Evolutionary conservation across 164 flowering plant species (phyloP).

Genomic region (Macadamia integrifolia): DNA sequence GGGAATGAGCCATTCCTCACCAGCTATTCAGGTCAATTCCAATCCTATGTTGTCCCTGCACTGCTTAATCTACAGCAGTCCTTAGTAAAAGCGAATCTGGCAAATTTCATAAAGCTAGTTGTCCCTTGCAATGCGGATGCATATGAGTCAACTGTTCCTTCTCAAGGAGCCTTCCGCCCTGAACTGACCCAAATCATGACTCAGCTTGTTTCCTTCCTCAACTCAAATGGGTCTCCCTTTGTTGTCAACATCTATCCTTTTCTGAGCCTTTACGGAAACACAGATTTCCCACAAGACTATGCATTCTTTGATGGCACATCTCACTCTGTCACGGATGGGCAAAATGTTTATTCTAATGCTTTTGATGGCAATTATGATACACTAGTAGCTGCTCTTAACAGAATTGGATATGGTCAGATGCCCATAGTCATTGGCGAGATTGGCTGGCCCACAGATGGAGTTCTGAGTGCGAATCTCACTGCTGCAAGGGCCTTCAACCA

Average conservation of each 20-base stretch:
- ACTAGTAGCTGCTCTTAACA: conserved; percentile 69
- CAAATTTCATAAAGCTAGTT: conserved; percentile 57
- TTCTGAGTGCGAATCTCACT: conserved; percentile 58
- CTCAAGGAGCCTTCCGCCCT: conserved; percentile 83
- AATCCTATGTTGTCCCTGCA: conserved; percentile 70
- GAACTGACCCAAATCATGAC: conserved; percentile 73
- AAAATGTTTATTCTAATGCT: conserved; percentile 69
- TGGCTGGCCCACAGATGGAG: conserved; percentile 97
- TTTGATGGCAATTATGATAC: conserved; percentile 94
- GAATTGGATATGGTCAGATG: conserved; percentile 73
- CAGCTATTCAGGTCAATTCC: conserved; percentile 67
- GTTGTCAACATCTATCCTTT: conserved; percentile 93
- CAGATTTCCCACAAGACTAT: conserved; percentile 89
- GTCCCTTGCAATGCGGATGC: conserved; percentile 98
- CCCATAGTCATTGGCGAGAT: conserved; percentile 84
- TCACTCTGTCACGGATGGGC: conserved; percentile 73
- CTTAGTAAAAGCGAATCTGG: conserved; percentile 67
- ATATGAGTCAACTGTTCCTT: conserved; percentile 75
- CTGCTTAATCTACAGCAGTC: conserved; percentile 78
- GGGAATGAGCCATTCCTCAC: conserved; percentile 97
- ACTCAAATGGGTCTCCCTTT: conserved; percentile 83
- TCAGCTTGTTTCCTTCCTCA: conserved; percentile 71
- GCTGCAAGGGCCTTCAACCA: conserved; percentile 85
- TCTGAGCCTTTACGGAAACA: conserved; percentile 68
- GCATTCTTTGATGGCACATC: conserved; percentile 82